Conservation (phyloP, 2,329 filamentous ascomycete genomes). For the Ceratocystis smalleyi region DNA sequence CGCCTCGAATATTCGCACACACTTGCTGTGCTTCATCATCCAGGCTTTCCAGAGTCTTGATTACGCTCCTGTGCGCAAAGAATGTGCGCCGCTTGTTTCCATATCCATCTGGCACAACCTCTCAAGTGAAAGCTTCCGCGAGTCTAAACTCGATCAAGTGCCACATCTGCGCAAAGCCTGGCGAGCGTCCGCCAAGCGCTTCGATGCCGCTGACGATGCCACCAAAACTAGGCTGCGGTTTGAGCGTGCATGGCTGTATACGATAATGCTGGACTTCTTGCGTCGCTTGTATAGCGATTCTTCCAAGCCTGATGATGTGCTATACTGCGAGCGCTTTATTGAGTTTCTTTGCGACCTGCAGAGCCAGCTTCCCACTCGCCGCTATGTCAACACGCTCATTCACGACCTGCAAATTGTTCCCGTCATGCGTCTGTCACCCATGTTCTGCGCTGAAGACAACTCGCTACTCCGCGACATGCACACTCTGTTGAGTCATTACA, state of each 20-base stretch:
- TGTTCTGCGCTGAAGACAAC: slow-evolving; percentile 61
- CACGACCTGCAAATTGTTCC: slow-evolving; percentile 73
- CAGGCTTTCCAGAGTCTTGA: slow-evolving; percentile 89
- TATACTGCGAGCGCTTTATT: slow-evolving; percentile 84
- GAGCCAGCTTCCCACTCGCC: slow-evolving; percentile 81
- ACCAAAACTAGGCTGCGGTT: slow-evolving; percentile 70
- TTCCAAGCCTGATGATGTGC: slow-evolving; percentile 43
- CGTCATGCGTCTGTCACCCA: slow-evolving; percentile 59
- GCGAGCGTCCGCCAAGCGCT: slow-evolving; percentile 74
- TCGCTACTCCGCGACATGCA: slow-evolving; percentile 66
- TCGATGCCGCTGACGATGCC: slow-evolving; percentile 67
- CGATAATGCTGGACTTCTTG: slow-evolving; percentile 69
- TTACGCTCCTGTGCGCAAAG: slow-evolving; percentile 74
- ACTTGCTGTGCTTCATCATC: slow-evolving; percentile 81
- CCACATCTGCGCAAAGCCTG: slow-evolving; percentile 74
- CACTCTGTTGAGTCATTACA: slow-evolving; percentile 70
- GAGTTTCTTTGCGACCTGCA: slow-evolving; percentile 83
- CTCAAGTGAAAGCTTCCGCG: slow-evolving; percentile 58
- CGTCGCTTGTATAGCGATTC: slow-evolving; percentile 49
- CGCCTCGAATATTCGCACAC: slow-evolving; percentile 51
- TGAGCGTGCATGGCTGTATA: slow-evolving; percentile 86
- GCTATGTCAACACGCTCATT: slow-evolving; percentile 81
- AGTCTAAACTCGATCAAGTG: slow-evolving; percentile 55
- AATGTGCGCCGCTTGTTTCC: slow-evolving; percentile 87
- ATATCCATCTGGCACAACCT: slow-evolving; percentile 94